Conservation (phyloP, 208 protist genomes). For the Crithidia fasciculata region DNA sequence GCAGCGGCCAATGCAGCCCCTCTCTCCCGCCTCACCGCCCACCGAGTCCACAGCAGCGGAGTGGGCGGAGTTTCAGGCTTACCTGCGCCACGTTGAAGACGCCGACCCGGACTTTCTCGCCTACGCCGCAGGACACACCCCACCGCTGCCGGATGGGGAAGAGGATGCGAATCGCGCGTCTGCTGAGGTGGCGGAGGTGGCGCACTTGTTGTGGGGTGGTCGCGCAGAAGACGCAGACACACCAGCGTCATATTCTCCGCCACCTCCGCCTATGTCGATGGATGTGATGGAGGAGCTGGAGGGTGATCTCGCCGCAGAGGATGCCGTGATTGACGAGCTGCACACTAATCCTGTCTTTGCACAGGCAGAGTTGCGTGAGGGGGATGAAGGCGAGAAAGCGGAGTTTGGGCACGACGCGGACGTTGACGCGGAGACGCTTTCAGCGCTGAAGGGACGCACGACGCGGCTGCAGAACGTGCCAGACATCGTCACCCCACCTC, state of each 20-base stretch:
- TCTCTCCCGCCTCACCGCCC: background rate
- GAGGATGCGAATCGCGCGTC: background rate
- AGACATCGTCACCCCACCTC: constrained; percentile 10
- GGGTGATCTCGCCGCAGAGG: constrained; percentile 16
- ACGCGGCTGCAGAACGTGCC: constrained; percentile 24
- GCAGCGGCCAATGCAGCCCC: background rate
- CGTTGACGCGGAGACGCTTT: constrained; percentile 11
- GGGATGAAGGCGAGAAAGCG: background rate
- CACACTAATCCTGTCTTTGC: no score
- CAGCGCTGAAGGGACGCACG: constrained; percentile 4
- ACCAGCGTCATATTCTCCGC: background rate
- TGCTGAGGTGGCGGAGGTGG: background rate
- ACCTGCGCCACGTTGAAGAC: constrained; percentile 18
- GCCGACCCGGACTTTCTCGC: constrained; percentile 13
- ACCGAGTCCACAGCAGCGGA: background rate
- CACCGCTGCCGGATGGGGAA: background rate
- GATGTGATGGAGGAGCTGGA: constrained; percentile 18
- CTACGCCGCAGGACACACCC: constrained; percentile 3
- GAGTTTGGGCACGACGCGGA: constrained; percentile 32
- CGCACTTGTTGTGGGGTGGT: background rate
- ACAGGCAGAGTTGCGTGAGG: background rate
- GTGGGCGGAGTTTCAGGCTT: constrained; percentile 17
- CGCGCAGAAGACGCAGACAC: no score
- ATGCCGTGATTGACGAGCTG: background rate
- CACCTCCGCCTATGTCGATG: constrained; percentile 3